phyloP scores from a whole-genome alignment of 345 rosid species.

The Salix udensis region DNA sequence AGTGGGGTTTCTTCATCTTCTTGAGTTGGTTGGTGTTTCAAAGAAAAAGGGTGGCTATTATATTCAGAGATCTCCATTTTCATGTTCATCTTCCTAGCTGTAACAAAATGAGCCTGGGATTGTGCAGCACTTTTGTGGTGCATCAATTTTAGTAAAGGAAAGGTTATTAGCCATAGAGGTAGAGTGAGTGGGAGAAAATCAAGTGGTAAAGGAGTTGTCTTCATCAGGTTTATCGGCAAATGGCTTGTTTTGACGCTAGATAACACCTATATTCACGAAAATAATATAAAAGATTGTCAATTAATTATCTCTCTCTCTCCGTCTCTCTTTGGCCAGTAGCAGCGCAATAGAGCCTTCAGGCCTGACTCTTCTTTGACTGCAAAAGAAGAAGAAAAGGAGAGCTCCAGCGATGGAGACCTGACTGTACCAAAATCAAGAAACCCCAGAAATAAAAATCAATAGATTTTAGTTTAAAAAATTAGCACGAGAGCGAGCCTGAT shows the following conservation, averaged over 20 bases:
- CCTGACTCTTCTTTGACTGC: constrained; percentile 48
- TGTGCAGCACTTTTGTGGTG: constrained; percentile 2
- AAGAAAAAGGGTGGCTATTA: not conserved
- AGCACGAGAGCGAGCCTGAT: constrained; percentile 18
- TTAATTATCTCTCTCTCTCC: not conserved
- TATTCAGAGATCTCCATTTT: constrained; percentile 7
- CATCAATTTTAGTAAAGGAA: constrained; percentile 20
- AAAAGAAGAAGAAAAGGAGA: constrained; percentile 37
- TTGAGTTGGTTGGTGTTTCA: not conserved
- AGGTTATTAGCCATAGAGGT: constrained; percentile 9
- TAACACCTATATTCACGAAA: constrained; percentile 4
- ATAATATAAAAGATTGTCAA: not conserved
- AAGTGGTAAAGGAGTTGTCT: constrained; percentile 28
- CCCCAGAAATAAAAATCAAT: constrained; percentile 18
- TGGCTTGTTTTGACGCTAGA: constrained; percentile 23
- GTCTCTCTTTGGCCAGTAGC: constrained; percentile 20
- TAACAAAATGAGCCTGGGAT: constrained; percentile 5
- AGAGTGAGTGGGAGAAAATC: constrained; percentile 1
- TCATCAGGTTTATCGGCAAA: constrained; percentile 25
- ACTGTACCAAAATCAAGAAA: constrained; percentile 33
- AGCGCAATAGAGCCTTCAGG: constrained; percentile 14
- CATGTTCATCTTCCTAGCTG: constrained; percentile 2
- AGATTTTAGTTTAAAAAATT: constrained; percentile 6
- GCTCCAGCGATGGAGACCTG: constrained; percentile 50
- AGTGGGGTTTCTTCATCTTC: not conserved